Evolutionary conservation across 805 yeast genomes (phyloP).

Genomic region (Candida lessepsii): DNA sequence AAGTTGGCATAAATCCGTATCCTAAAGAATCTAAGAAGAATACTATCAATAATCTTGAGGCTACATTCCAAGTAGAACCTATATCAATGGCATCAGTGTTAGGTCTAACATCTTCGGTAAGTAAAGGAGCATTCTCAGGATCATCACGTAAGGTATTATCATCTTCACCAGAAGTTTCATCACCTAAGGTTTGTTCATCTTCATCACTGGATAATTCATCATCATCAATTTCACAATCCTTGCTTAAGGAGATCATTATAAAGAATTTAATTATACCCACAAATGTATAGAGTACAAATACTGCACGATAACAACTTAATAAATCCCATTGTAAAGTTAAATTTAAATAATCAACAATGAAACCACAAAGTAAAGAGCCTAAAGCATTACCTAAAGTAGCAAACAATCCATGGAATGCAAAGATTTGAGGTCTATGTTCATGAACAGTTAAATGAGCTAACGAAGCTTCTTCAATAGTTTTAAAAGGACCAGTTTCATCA

Average conservation of each 20-base stretch:
- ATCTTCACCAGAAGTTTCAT: too few relatives aligned
- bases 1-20: conserved; percentile 81
- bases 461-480: conserved; percentile 79
- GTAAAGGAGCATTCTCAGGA: conserved; percentile 6
- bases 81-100: conserved; percentile 5
- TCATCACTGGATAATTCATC: conserved; percentile 8
- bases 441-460: conserved; percentile 75
- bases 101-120: neutral
- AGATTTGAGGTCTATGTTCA: conserved; percentile 64
- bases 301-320: conserved; percentile 49
- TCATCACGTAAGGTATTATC: conserved; percentile 1
- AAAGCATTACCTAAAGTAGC: conserved; percentile 72
- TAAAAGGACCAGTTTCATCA: conserved; percentile 88
- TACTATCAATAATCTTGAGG: conserved; percentile 47
- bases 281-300: conserved; percentile 56
- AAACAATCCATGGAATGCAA: conserved; percentile 69
- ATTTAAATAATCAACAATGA: conserved; percentile 48
- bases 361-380: conserved; percentile 68
- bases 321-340: conserved; percentile 29
- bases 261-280: conserved; percentile 53
- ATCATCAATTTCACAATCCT: conserved; percentile 48
- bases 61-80: conserved; percentile 13
- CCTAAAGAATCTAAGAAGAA: conserved; percentile 89
- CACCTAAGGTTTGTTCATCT: neutral
- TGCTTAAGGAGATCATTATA: conserved; percentile 50